These are phyloP conservation scores for Jackrogersella minutella DNA, from an alignment of 495 filamentous ascomycete species.

Conservation along the genomic window DNA sequence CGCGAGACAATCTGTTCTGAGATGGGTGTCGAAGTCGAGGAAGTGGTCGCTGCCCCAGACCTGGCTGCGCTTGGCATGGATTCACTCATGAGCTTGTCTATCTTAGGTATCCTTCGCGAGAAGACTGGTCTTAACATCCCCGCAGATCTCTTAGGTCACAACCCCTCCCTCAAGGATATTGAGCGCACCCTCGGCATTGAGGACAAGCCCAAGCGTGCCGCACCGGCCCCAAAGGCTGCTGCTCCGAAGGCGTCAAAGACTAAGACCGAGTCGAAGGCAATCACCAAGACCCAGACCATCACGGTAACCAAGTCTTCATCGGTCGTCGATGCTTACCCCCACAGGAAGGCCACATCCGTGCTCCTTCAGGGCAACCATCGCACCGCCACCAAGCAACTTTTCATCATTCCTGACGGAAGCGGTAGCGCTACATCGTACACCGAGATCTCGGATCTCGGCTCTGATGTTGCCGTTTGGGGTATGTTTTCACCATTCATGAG, in stretches of 20 bases:
- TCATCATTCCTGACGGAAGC: conserved; percentile 80
- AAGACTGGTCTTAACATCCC: conserved; percentile 59
- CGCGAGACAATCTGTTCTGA: conserved; percentile 70
- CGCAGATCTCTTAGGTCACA: conserved; percentile 56
- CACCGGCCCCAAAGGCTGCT: conserved; percentile 38
- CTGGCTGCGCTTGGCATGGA: conserved; percentile 67
- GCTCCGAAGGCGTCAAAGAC: conserved; percentile 48
- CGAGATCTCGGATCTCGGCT: conserved; percentile 58
- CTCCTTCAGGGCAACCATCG: conserved; percentile 71
- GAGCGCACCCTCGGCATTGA: conserved; percentile 56
- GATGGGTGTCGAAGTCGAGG: conserved; percentile 70
- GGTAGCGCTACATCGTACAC: conserved; percentile 73
- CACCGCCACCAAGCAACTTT: conserved; percentile 66
- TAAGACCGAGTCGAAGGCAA: conserved; percentile 53
- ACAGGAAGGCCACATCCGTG: conserved; percentile 68
- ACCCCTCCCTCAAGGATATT: conserved; percentile 58
- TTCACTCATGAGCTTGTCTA: conserved; percentile 65
- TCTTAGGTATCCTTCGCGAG: conserved; percentile 66
- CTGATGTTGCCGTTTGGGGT: conserved; percentile 65
- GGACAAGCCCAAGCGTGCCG: conserved; percentile 47
- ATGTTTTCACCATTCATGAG: conserved; percentile 72
- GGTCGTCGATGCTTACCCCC: conserved; percentile 70
- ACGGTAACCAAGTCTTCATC: conserved; percentile 19
- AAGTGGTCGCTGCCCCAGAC: conserved; percentile 62
- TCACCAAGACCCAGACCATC: conserved; percentile 52